phyloP scores from a whole-genome alignment of 805 yeast genomes.

The Yarrowia hollandica region DNA sequence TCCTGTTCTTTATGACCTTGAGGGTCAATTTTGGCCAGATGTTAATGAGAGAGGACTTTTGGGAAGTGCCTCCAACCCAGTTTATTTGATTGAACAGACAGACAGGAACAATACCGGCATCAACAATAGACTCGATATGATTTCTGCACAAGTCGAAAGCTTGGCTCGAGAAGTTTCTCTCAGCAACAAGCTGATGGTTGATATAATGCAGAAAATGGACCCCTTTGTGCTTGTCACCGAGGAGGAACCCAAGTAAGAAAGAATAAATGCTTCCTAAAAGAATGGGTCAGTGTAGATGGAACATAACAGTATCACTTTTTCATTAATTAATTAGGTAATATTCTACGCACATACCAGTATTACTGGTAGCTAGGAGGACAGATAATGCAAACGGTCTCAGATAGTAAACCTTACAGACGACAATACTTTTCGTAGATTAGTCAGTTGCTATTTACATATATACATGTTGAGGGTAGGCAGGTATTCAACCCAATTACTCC shows the following conservation, averaged over 20 bases:
- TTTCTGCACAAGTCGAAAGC: conserved; percentile 4
- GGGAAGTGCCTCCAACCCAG: neutral
- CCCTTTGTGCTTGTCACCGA: neutral
- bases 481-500: conserved; percentile 71
- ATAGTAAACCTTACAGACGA: neutral
- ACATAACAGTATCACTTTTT: no score
- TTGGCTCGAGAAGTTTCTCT: neutral
- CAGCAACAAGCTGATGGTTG: conserved; percentile 5
- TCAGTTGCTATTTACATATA: conserved; percentile 3
- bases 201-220: neutral
- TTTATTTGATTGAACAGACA: neutral
- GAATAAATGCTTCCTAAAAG: no score
- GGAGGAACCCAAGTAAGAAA: neutral
- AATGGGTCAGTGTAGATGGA: no score
- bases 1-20: neutral
- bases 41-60: neutral
- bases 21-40: conserved; percentile 1
- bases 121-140: neutral
- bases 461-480: neutral
- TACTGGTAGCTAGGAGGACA: no score
- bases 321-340: no score
- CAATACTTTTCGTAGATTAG: neutral
- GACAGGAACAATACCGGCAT: neutral
- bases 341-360: no score
- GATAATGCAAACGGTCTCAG: neutral